These are phyloP conservation scores for Vaccinium vitisidaea DNA, from an alignment of 148 eudicot genomes.

Conservation along the genomic window DNA sequence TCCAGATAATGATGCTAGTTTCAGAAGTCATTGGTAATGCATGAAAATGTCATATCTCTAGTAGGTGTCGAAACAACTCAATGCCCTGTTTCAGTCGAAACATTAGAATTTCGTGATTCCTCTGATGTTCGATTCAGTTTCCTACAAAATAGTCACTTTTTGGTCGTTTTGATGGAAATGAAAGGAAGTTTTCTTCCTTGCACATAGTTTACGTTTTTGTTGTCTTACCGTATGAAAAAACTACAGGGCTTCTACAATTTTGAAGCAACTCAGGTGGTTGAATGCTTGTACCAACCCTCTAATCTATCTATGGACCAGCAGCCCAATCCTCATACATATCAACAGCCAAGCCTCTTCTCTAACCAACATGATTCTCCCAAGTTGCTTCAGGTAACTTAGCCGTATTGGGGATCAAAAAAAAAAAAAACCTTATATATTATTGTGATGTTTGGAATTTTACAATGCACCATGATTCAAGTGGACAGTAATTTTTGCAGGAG, in stretches of 20 bases:
- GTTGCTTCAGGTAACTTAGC: slow-evolving; percentile 17
- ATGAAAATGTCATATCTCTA: too few species aligned
- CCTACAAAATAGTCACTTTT: background rate
- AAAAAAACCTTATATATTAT: background rate
- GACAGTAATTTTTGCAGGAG: slow-evolving; percentile 6
- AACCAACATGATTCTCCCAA: slow-evolving; percentile 18
- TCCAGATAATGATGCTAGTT: too few species aligned
- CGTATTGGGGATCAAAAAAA: background rate
- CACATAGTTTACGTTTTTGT: background rate
- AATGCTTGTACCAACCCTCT: slow-evolving; percentile 17
- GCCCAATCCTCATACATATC: slow-evolving; percentile 13
- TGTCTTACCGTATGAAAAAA: background rate
- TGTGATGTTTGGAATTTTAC: background rate
- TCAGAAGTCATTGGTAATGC: too few species aligned
- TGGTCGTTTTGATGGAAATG: background rate
- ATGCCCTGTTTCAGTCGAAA: too few species aligned
- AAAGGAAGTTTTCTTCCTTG: background rate
- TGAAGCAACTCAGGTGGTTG: slow-evolving; percentile 18
- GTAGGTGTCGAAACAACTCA: too few species aligned
- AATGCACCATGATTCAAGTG: slow-evolving; percentile 4
- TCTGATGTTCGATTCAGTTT: background rate
- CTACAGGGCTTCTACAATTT: slow-evolving; percentile 18
- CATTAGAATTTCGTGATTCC: background rate
- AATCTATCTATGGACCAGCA: slow-evolving; percentile 15
- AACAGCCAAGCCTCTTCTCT: slow-evolving; percentile 20